Evolutionary conservation across 2,329 filamentous ascomycete genomes (phyloP).

Genomic region (Hypomyces rosellus): DNA sequence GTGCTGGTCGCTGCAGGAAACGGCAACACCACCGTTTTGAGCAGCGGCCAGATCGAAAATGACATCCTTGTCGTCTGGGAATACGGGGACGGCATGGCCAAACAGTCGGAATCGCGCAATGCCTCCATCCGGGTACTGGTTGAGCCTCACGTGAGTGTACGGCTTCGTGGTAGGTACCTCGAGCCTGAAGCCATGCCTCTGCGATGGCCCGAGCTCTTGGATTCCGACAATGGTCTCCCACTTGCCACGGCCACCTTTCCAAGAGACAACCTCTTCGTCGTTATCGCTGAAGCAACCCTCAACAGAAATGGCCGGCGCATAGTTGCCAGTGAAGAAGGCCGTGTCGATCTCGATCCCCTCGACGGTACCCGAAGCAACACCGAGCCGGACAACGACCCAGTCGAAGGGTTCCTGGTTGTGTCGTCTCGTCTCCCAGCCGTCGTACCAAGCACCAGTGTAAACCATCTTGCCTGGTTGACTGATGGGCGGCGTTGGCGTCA

Average conservation of each 20-base stretch:
- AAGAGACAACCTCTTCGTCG: slow-evolving; percentile 58
- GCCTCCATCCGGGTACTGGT: slow-evolving; percentile 82
- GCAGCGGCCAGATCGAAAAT: slow-evolving; percentile 72
- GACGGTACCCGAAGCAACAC: slow-evolving; percentile 64
- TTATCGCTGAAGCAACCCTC: slow-evolving; percentile 64
- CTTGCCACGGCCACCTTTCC: slow-evolving; percentile 50
- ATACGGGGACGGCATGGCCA: slow-evolving; percentile 69
- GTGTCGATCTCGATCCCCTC: slow-evolving; percentile 75
- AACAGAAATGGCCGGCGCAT: slow-evolving; percentile 72
- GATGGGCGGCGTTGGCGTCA: slow-evolving; percentile 58
- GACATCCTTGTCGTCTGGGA: slow-evolving; percentile 58
- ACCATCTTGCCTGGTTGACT: slow-evolving; percentile 62
- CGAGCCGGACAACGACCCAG: slow-evolving; percentile 60
- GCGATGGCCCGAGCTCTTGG: slow-evolving; percentile 67
- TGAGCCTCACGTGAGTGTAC: slow-evolving; percentile 73
- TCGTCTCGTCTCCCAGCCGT: slow-evolving; percentile 63
- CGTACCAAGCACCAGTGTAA: slow-evolving; percentile 63
- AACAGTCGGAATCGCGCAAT: slow-evolving; percentile 76
- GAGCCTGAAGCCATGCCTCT: slow-evolving; percentile 68
- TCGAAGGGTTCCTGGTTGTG: slow-evolving; percentile 61
- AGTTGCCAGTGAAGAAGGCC: slow-evolving; percentile 75
- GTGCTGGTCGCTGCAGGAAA: slow-evolving; percentile 75
- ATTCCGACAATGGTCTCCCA: slow-evolving; percentile 68
- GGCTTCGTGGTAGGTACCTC: slow-evolving; percentile 52
- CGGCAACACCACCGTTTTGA: slow-evolving; percentile 70